A percentile compares a stretch with the other conserved stretches of the same genome.
phyloP scores from a whole-genome alignment of 1,139 yeast genomes.

The Lodderomyces beijingensis region DNA sequence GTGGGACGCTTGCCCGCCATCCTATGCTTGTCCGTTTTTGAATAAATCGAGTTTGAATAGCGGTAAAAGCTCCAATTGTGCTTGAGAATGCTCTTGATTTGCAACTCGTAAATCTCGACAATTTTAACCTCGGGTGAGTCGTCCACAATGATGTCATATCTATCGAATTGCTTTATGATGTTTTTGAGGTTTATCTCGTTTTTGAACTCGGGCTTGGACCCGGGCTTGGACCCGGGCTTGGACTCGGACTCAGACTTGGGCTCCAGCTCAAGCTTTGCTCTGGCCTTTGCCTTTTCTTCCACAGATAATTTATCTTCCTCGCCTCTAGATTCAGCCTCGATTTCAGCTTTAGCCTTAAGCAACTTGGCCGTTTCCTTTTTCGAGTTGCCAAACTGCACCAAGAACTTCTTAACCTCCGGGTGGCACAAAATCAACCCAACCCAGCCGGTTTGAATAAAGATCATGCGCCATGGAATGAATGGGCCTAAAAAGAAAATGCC shows the following conservation, averaged over 20 bases:
- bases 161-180: slow-evolving; percentile 24
- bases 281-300: neutral
- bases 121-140: slow-evolving; percentile 56
- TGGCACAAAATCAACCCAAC: slow-evolving; percentile 43
- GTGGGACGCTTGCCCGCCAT: slow-evolving; percentile 57
- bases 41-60: slow-evolving; percentile 45
- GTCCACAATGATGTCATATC: slow-evolving; percentile 57
- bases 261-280: neutral
- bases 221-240: slow-evolving; percentile 2
- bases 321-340: neutral
- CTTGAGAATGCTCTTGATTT: slow-evolving; percentile 59
- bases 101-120: slow-evolving; percentile 76
- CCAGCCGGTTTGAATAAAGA: slow-evolving; percentile 61
- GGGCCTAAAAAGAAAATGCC: slow-evolving; percentile 52
- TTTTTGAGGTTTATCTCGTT: slow-evolving; percentile 4
- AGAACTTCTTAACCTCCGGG: slow-evolving; percentile 46
- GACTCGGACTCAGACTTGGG: slow-evolving; percentile 1
- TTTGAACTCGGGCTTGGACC: too few relatives aligned
- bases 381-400: slow-evolving; percentile 16
- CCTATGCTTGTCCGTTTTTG: slow-evolving; percentile 46
- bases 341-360: slow-evolving; percentile 1
- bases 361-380: slow-evolving; percentile 6
- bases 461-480: slow-evolving; percentile 62
- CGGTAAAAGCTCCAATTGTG: slow-evolving; percentile 49
- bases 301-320: neutral